Conservation (phyloP, 441 rosid species). For the Manihot esculenta region DNA sequence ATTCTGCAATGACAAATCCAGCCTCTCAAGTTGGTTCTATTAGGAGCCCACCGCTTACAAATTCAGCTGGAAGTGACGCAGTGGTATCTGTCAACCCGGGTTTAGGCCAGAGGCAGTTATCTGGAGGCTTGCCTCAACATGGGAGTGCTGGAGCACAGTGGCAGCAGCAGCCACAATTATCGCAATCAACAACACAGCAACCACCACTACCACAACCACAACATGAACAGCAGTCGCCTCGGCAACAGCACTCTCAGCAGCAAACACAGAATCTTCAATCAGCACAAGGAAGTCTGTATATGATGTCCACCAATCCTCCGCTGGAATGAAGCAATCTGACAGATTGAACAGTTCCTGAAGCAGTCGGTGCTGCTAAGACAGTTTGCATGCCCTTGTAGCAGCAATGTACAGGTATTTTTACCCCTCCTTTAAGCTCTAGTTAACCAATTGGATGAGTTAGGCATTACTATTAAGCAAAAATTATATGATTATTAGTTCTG, state of each 20-base stretch:
- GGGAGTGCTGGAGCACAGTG: slow-evolving; percentile 45
- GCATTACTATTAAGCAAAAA: background rate
- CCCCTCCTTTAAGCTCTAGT: background rate
- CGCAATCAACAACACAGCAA: slow-evolving; percentile 40
- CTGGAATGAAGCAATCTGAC: slow-evolving; percentile 54
- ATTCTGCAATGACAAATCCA: slow-evolving; percentile 40
- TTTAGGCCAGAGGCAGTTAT: slow-evolving; percentile 53
- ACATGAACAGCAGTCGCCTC: slow-evolving; percentile 52
- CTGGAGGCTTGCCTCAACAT: slow-evolving; percentile 56
- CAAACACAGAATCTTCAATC: slow-evolving; percentile 49
- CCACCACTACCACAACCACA: slow-evolving; percentile 46
- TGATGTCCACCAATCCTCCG: slow-evolving; percentile 60
- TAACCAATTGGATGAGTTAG: background rate
- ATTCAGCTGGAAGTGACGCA: slow-evolving; percentile 51
- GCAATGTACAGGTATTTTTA: slow-evolving; percentile 74
- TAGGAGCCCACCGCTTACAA: slow-evolving; percentile 42
- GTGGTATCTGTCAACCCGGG: slow-evolving; percentile 51
- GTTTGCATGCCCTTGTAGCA: slow-evolving; percentile 56
- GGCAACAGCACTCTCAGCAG: slow-evolving; percentile 49
- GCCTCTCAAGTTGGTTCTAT: slow-evolving; percentile 45
- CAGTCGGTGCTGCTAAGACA: slow-evolving; percentile 47
- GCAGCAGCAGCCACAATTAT: slow-evolving; percentile 51
- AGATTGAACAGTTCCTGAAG: slow-evolving; percentile 46
- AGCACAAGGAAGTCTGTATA: slow-evolving; percentile 56
- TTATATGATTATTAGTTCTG: background rate